These are phyloP conservation scores for Diplosphaera chodatii DNA, from an alignment of 139 green algal species.

Conservation along the genomic window DNA sequence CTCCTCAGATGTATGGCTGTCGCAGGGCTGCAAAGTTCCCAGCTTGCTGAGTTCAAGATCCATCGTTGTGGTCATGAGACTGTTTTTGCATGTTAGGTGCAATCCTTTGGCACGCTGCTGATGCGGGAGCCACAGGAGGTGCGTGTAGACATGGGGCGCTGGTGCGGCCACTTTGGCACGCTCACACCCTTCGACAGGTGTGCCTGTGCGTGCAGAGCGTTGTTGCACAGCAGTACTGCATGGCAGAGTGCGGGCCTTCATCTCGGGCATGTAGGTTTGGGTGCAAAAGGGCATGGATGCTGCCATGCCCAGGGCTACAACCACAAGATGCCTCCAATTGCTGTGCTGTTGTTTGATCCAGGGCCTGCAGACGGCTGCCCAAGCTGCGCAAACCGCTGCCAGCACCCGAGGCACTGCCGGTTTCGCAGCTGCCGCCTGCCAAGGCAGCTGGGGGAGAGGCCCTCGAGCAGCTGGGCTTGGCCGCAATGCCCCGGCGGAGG, in stretches of 20 bases:
- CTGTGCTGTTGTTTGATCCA: background rate
- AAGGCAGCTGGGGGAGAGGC: background rate
- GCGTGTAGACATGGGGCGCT: conserved; percentile 34
- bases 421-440: conserved; percentile 1
- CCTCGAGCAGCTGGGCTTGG: conserved; percentile 25
- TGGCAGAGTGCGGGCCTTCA: no score
- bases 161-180: conserved; percentile 53
- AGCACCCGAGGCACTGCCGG: conserved; percentile 21
- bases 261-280: no score
- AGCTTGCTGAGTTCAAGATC: no score
- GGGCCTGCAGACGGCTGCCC: background rate
- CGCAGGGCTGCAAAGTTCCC: no score
- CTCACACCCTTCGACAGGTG: conserved; percentile 43
- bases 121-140: conserved; percentile 20
- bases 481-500: conserved; percentile 8
- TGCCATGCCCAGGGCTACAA: no score
- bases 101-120: conserved; percentile 15
- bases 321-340: no score
- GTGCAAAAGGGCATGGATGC: no score
- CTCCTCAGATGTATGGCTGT: no score
- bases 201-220: no score
- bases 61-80: no score
- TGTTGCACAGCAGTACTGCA: no score
- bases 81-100: no score
- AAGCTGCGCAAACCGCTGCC: conserved; percentile 16